Conservation (phyloP, 31 red algal species). For the Odonthalia washingtoniensis region DNA sequence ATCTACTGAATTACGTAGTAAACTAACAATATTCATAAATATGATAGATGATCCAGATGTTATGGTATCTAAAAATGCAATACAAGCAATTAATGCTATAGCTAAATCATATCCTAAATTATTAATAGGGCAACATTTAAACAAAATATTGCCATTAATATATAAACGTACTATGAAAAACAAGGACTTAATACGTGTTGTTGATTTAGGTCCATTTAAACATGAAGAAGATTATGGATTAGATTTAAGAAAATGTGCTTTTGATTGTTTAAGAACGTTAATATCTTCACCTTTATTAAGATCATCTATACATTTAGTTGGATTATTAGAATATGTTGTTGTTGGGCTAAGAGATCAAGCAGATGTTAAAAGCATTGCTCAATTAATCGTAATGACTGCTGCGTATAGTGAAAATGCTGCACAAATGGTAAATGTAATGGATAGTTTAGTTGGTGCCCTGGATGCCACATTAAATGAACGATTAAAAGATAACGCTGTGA, state of each 20-base stretch:
- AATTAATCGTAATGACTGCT: conserved; percentile 66
- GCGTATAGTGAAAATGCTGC: conserved; percentile 55
- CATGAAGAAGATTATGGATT: conserved; percentile 92
- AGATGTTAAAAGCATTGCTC: conserved; percentile 73
- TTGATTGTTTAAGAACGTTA: conserved; percentile 77
- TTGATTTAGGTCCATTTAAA: conserved; percentile 95
- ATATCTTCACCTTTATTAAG: conserved; percentile 59
- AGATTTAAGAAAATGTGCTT: conserved; percentile 86
- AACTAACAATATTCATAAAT: conserved; percentile 54
- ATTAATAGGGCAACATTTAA: conserved; percentile 58
- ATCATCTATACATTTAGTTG: conserved; percentile 32
- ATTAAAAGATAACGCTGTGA: conserved; percentile 89
- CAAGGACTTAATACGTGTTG: conserved; percentile 75
- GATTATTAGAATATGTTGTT: conserved; percentile 60
- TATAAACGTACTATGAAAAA: conserved; percentile 63
- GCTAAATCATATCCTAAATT: conserved; percentile 75
- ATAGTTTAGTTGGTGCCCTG: conserved; percentile 59
- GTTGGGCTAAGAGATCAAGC: conserved; percentile 81
- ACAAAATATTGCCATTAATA: conserved; percentile 48
- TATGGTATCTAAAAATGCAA: conserved; percentile 77
- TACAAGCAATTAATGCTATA: conserved; percentile 79
- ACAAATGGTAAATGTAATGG: conserved; percentile 65
- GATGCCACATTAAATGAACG: conserved; percentile 72
- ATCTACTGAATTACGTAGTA: conserved; percentile 33
- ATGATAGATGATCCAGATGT: conserved; percentile 74